A percentile compares a stretch with the other conserved stretches of the same genome.
These are phyloP conservation scores for Sequoiadendron giganteum DNA, from an alignment of 75 land plant genomes.

Conservation along the genomic window DNA sequence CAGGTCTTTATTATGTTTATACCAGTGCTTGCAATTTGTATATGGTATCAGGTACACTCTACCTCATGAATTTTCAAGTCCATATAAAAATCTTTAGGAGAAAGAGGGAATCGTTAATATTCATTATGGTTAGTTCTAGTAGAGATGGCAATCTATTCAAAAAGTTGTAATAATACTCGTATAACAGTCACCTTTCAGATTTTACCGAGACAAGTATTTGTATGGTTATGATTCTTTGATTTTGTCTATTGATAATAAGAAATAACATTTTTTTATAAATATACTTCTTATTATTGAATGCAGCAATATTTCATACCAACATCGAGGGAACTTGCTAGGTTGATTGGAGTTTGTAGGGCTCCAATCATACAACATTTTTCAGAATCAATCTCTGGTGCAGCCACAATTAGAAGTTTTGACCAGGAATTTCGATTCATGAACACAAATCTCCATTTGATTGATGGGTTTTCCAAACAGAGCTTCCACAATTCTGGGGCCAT, in stretches of 20 bases:
- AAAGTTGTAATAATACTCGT: not conserved
- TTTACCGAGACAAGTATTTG: not conserved
- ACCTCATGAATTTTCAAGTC: not conserved
- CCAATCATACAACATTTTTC: conserved; percentile 75
- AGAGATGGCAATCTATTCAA: not conserved
- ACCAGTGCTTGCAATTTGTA: conserved; percentile 12
- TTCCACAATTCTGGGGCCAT: conserved; percentile 77
- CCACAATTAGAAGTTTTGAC: conserved; percentile 66
- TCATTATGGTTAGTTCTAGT: not conserved
- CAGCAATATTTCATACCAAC: conserved; percentile 73
- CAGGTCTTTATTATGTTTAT: conserved; percentile 31
- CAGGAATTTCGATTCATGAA: conserved; percentile 52
- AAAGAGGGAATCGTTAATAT: not conserved
- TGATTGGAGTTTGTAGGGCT: conserved; percentile 52
- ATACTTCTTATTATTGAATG: not conserved
- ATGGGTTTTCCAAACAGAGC: conserved; percentile 54
- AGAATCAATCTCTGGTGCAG: conserved; percentile 66
- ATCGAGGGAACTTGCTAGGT: conserved; percentile 61
- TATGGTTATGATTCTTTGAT: not conserved
- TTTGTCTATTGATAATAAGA: not conserved
- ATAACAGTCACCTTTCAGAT: not conserved
- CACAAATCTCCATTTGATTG: conserved; percentile 43
- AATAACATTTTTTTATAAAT: too few species aligned
- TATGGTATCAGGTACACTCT: conserved; percentile 14
- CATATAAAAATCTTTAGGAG: not conserved